Evolutionary conservation across 2,329 filamentous ascomycete genomes (phyloP), one percentile per base, ranked within the genome.

Genomic region (Penicillium paneum): DNA sequence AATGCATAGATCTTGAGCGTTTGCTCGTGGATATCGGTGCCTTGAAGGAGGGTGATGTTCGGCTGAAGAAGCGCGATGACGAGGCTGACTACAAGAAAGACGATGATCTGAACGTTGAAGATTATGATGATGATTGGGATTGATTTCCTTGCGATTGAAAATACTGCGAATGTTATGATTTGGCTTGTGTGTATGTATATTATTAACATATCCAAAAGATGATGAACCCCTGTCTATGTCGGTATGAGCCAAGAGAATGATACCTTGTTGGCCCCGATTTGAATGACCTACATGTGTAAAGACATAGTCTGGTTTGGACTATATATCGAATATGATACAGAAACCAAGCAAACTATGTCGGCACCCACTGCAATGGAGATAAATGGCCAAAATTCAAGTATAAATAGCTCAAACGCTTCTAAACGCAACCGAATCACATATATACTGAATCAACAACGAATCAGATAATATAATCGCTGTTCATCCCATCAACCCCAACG

Each of bases 1-100:
- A 26, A 32, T 4, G 17, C 35, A 13, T 62, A 74, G 86, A 95
- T 68, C 76, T 97, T 56, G 91, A 97, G 70, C 83, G 86, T 62
- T 71, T 97, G 38, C 77, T 99, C 35, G 82, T 97, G 2, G 88
- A 91, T 44, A 79, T 95, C 35, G 91, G 91, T 3, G 93, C 91
- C 1, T 78, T 97, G 15, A 83, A 86, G 49, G 81, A 87, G 46
- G 87, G 85, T 54, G 94, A 99, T 70, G 82, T 90, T 74, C 85
- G 94, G 51, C 79, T 97, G 34, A 78, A 86, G 75, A 64, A 75
- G 61, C 55, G 63, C 62, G 82, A 87, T 64, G 81, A 84, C 62
- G 78, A 78, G 41, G 69, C 82, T 41, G 74, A 77, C 61, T 80
- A 80, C 67, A 78, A 77, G 48, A 79, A 81, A 64, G 80, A 80